These are phyloP conservation scores for Afroboletus lepidellus DNA, from an alignment of 1,284 basidiomycete genomes.

Conservation along the genomic window DNA sequence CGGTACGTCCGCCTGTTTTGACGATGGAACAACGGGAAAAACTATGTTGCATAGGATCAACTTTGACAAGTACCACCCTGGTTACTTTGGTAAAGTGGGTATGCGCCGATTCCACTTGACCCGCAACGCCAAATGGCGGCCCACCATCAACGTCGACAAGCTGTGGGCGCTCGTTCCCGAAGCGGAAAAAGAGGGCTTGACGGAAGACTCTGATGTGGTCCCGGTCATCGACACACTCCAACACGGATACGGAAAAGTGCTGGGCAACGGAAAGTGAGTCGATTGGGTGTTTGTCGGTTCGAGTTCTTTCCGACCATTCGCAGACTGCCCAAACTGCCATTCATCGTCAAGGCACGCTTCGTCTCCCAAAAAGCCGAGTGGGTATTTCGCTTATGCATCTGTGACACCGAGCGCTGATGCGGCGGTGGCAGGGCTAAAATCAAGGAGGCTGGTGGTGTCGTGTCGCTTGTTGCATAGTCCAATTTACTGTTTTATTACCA, in stretches of 20 bases:
- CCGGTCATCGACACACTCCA: conserved; percentile 89
- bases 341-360: conserved; percentile 96
- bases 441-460: conserved; percentile 93
- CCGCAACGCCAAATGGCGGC: conserved; percentile 87
- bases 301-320: conserved; percentile 1
- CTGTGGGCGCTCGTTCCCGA: conserved; percentile 79
- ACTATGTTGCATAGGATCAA: conserved; percentile 56
- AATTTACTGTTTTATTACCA: conserved; percentile 21
- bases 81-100: conserved; percentile 99
- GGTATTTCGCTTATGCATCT: conserved; percentile 34
- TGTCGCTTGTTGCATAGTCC: conserved; percentile 83
- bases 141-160: conserved; percentile 97
- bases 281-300: neutral
- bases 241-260: conserved; percentile 88
- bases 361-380: conserved; percentile 89
- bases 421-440: conserved; percentile 63
- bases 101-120: conserved; percentile 98
- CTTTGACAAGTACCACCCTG: conserved; percentile 95
- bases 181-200: conserved; percentile 73
- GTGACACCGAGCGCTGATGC: conserved; percentile 8
- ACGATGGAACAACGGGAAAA: neutral
- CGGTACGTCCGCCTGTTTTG: conserved; percentile 53
- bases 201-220: conserved; percentile 71
- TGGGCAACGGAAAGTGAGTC: conserved; percentile 82
- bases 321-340: conserved; percentile 78